A percentile compares a stretch with the other conserved stretches of the same genome.
Evolutionary conservation across 2,329 filamentous ascomycete species (phyloP).

Genomic region (Grosmannia serpens): DNA sequence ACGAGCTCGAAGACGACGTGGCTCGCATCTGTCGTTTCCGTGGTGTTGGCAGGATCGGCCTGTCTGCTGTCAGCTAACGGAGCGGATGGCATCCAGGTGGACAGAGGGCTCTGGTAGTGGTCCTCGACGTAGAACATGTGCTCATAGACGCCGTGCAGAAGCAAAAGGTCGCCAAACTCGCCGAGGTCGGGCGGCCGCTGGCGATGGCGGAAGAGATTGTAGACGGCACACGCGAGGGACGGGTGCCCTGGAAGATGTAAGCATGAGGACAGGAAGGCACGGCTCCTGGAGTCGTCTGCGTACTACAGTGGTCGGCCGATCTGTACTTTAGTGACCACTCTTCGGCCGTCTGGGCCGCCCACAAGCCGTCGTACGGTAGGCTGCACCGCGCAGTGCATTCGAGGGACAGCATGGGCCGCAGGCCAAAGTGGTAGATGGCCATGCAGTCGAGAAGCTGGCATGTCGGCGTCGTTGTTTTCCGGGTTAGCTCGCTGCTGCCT

Average conservation of each 20-base stretch:
- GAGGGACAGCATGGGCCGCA: constrained; percentile 1
- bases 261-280: no score
- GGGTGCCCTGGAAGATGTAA: neutral
- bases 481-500: no score
- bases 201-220: constrained; percentile 3
- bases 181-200: constrained; percentile 2
- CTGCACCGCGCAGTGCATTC: neutral
- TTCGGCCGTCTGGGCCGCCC: constrained; percentile 1
- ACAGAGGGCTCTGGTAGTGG: constrained; percentile 9
- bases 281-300: neutral
- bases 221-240: constrained; percentile 1
- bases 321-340: neutral
- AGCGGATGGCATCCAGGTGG: constrained; percentile 12
- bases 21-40: neutral
- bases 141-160: constrained; percentile 8
- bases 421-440: constrained; percentile 5
- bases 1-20: constrained; percentile 3
- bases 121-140: constrained; percentile 5
- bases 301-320: neutral
- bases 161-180: constrained; percentile 4
- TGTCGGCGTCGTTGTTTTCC: neutral
- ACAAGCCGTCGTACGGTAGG: constrained; percentile 5
- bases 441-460: constrained; percentile 8
- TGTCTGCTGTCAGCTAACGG: no score
- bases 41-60: constrained; percentile 6